Evolutionary conservation across 371 early-diverging fungal genomes (phyloP).

Genomic region (Saksenaea vasiformis): DNA sequence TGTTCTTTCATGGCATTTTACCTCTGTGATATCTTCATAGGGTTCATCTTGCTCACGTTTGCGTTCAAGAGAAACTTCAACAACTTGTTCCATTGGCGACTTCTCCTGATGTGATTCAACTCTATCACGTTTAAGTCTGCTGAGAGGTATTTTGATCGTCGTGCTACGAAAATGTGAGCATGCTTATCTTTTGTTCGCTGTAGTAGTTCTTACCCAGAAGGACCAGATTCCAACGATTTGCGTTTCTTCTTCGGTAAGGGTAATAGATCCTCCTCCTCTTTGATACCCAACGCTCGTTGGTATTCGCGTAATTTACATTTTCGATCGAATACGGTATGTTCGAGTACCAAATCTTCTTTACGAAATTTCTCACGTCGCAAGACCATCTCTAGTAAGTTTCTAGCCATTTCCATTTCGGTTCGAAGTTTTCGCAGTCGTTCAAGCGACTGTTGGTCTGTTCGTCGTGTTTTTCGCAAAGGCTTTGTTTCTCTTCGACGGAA

Average conservation of each 20-base stretch:
- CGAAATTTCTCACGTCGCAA: slow-evolving; percentile 76
- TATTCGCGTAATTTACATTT: slow-evolving; percentile 57
- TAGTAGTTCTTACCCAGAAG: slow-evolving; percentile 30
- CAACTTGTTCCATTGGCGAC: slow-evolving; percentile 17
- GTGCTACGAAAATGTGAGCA: slow-evolving; percentile 10
- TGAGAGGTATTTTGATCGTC: slow-evolving; percentile 33
- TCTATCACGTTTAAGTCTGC: slow-evolving; percentile 17
- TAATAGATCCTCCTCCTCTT: slow-evolving; percentile 52
- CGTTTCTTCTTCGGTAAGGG: slow-evolving; percentile 40
- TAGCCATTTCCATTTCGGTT: slow-evolving; percentile 75
- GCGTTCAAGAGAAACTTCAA: slow-evolving; percentile 43
- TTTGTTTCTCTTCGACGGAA: slow-evolving; percentile 94
- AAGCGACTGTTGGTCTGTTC: slow-evolving; percentile 82
- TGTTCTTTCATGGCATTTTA: slow-evolving; percentile 19
- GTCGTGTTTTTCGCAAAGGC: slow-evolving; percentile 83
- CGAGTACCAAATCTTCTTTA: slow-evolving; percentile 68
- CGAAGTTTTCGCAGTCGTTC: slow-evolving; percentile 84
- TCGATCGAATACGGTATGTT: slow-evolving; percentile 64
- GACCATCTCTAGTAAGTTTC: slow-evolving; percentile 78
- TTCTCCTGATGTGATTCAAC: slow-evolving; percentile 13
- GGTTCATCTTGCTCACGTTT: slow-evolving; percentile 43
- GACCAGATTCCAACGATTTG: slow-evolving; percentile 25
- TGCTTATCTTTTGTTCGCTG: neutral
- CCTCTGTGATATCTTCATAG: slow-evolving; percentile 55
- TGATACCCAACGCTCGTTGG: slow-evolving; percentile 59